Evolutionary conservation across 805 yeast genomes (phyloP).

Genomic region (Lachancea quebecensis): DNA sequence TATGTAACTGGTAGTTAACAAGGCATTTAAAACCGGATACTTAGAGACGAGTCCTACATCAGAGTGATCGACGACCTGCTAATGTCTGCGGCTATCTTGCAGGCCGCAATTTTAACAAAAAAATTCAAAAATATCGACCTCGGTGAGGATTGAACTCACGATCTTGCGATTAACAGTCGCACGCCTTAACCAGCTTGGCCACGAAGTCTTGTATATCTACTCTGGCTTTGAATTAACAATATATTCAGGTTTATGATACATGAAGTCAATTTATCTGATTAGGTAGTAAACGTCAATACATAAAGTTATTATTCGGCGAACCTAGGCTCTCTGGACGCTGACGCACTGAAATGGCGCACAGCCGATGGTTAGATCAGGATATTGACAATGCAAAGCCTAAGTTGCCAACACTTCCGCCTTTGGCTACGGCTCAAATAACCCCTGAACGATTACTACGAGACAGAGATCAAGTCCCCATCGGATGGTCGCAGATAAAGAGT

Average conservation of each 20-base stretch:
- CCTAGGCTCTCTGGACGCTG: neutral
- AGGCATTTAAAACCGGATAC: neutral
- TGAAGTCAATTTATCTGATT: too few relatives aligned
- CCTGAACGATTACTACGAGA: slow-evolving; percentile 10
- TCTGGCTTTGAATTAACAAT: too few relatives aligned
- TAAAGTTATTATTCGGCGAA: too few relatives aligned
- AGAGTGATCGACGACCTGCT: neutral
- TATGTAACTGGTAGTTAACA: slow-evolving; percentile 34
- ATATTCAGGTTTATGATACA: too few relatives aligned
- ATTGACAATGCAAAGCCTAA: slow-evolving; percentile 1
- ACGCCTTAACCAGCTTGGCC: slow-evolving; percentile 59
- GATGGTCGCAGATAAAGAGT: slow-evolving; percentile 20
- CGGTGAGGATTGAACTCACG: slow-evolving; percentile 57
- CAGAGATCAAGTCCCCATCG: slow-evolving; percentile 13
- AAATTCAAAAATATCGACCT: slow-evolving; percentile 34
- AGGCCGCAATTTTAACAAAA: neutral
- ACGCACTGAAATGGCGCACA: neutral
- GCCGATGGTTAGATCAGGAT: neutral
- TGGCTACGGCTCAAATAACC: slow-evolving; percentile 20
- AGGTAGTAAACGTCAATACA: too few relatives aligned
- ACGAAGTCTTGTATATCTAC: slow-evolving; percentile 36
- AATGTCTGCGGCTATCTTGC: neutral
- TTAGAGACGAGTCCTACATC: neutral
- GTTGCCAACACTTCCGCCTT: slow-evolving; percentile 28
- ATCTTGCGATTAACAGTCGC: slow-evolving; percentile 61